phyloP scores from a whole-genome alignment of 2,329 filamentous ascomycete species.

The Penicillium sp. region DNA sequence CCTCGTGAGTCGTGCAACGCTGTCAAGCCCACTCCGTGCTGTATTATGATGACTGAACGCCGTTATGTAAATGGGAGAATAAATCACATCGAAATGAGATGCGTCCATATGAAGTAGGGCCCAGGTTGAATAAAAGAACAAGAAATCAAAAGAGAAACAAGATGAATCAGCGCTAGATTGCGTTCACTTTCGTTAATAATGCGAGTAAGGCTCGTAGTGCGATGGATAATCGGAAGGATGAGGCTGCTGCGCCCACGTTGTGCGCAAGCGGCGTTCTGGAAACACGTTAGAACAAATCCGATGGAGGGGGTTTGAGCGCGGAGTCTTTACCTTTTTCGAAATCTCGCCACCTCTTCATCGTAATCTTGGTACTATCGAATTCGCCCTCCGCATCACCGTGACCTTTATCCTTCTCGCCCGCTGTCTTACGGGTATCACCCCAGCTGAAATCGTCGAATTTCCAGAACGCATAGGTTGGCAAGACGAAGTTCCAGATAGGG shows the following conservation, averaged over 20 bases:
- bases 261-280: slow-evolving; percentile 42
- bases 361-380: slow-evolving; percentile 98
- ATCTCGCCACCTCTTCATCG: slow-evolving; percentile 98
- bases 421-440: slow-evolving; percentile 96
- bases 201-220: slow-evolving; percentile 40
- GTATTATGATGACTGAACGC: slow-evolving; percentile 9
- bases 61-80: slow-evolving; percentile 17
- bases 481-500: slow-evolving; percentile 95
- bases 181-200: slow-evolving; percentile 31
- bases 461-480: slow-evolving; percentile 95
- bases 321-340: slow-evolving; percentile 73
- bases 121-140: slow-evolving; percentile 1
- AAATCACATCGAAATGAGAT: slow-evolving; percentile 18
- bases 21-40: slow-evolving; percentile 2
- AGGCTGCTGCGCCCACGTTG: slow-evolving; percentile 30
- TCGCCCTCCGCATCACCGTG: slow-evolving; percentile 83
- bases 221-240: slow-evolving; percentile 27
- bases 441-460: slow-evolving; percentile 99
- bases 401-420: slow-evolving; percentile 85
- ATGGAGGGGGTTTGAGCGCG: not conserved
- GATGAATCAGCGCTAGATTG: not conserved
- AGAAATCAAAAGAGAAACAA: slow-evolving; percentile 1
- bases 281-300: slow-evolving; percentile 7
- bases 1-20: slow-evolving; percentile 5
- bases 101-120: not conserved